These are phyloP conservation scores for Volvariella volvacea DNA, from an alignment of 1,284 basidiomycete genomes.

Conservation along the genomic window DNA sequence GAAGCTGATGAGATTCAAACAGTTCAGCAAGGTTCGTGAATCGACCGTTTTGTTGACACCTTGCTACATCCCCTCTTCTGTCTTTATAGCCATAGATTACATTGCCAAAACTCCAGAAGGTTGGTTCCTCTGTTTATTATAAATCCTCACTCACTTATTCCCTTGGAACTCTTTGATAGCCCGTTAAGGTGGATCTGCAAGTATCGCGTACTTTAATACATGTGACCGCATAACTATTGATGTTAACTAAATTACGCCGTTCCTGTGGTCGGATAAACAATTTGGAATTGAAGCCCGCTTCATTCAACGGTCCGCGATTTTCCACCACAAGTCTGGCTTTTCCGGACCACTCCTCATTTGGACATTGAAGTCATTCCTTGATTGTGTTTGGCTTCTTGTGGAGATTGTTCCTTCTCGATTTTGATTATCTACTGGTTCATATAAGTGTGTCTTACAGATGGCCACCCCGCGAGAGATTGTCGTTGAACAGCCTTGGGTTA, in stretches of 20 bases:
- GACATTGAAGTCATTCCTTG: too few species aligned
- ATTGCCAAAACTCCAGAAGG: constrained; percentile 93
- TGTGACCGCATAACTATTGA: constrained; percentile 24
- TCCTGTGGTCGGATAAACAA: too few species aligned
- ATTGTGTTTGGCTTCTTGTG: constrained; percentile 10
- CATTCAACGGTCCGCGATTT: too few species aligned
- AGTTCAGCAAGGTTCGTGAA: constrained; percentile 82
- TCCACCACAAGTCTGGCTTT: too few species aligned
- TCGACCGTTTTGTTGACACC: constrained; percentile 6
- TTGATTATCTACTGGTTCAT: constrained; percentile 4
- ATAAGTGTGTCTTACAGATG: constrained; percentile 2
- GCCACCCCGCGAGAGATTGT: constrained; percentile 22
- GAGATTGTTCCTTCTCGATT: constrained; percentile 10
- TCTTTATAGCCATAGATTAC: constrained; percentile 86
- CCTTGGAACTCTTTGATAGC: neutral
- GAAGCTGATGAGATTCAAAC: constrained; percentile 98
- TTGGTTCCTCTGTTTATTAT: constrained; percentile 24
- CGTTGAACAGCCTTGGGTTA: constrained; percentile 39
- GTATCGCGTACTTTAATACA: constrained; percentile 15
- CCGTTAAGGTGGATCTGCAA: constrained; percentile 13
- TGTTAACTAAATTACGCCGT: too few species aligned
- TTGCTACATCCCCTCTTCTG: constrained; percentile 10
- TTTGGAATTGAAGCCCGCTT: too few species aligned
- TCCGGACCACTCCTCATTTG: too few species aligned
- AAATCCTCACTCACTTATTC: constrained; percentile 11